A percentile compares a stretch with the other conserved stretches of the same genome.
phyloP scores from a whole-genome alignment of 805 yeast genomes.

The Saccharomycopsis sp. region DNA sequence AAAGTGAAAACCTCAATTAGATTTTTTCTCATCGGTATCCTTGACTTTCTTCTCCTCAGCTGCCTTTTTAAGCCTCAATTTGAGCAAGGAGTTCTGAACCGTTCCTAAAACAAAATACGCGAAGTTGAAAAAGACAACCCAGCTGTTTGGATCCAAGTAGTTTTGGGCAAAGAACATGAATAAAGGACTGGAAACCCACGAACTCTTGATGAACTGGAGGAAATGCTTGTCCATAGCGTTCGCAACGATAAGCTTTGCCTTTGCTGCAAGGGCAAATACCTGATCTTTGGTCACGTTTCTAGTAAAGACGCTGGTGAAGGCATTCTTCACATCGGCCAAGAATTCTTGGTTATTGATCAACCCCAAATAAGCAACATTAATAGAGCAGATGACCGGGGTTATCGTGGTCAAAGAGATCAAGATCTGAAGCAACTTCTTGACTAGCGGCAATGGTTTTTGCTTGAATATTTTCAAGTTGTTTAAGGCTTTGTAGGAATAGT shows the following conservation, averaged over 20 bases:
- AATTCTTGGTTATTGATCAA: conserved; percentile 34
- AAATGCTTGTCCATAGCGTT: conserved; percentile 38
- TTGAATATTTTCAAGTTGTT: conserved; percentile 28
- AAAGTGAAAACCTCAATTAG: neutral
- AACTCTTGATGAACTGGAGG: conserved; percentile 40
- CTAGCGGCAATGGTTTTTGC: conserved; percentile 36
- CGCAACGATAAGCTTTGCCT: conserved; percentile 21
- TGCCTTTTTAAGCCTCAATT: conserved; percentile 28
- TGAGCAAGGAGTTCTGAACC: conserved; percentile 50
- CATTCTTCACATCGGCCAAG: conserved; percentile 2
- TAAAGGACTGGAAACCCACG: conserved; percentile 47
- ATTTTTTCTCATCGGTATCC: conserved; percentile 20
- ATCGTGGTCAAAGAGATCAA: conserved; percentile 45
- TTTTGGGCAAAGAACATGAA: conserved; percentile 51
- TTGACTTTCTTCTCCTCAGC: conserved; percentile 22
- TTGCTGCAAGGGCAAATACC: neutral
- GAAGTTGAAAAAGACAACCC: conserved; percentile 58
- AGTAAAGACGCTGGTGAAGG: conserved; percentile 10
- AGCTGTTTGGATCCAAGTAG: conserved; percentile 47
- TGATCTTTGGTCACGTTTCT: conserved; percentile 18
- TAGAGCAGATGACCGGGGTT: conserved; percentile 45
- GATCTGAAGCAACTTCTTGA: conserved; percentile 42
- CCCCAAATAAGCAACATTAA: conserved; percentile 47
- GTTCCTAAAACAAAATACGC: conserved; percentile 58
- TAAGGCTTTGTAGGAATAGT: conserved; percentile 42